Evolutionary conservation across 306 rosid genomes (phyloP).

Genomic region (Casuarina glauca): DNA sequence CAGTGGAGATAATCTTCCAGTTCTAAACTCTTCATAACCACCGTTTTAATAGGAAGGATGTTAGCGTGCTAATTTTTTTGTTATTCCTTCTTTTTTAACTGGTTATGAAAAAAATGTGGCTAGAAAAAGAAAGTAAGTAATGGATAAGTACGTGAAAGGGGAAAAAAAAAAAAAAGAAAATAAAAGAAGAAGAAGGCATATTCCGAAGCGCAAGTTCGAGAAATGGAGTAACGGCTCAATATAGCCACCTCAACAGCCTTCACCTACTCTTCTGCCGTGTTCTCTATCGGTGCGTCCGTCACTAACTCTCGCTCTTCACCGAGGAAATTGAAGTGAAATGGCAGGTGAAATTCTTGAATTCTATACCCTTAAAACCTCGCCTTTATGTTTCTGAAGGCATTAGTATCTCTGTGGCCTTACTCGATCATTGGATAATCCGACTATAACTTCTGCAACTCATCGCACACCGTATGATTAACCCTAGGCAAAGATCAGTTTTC

Average conservation of each 20-base stretch:
- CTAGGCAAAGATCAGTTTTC: not conserved
- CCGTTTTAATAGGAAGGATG: too few species aligned
- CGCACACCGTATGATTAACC: not conserved
- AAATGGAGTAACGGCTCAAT: not conserved
- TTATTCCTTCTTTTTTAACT: too few species aligned
- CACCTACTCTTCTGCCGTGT: not conserved
- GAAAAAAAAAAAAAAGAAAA: too few species aligned
- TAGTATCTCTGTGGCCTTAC: not conserved
- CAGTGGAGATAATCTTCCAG: too few species aligned
- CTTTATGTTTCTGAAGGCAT: not conserved
- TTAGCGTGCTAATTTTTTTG: too few species aligned
- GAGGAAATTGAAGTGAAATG: conserved; percentile 24
- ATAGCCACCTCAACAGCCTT: not conserved
- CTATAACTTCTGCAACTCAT: not conserved
- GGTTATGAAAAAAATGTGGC: too few species aligned
- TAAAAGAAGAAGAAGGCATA: not conserved
- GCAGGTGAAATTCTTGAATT: conserved; percentile 26
- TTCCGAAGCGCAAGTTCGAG: not conserved
- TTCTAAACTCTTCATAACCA: too few species aligned
- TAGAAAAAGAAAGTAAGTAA: too few species aligned
- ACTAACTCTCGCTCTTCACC: conserved; percentile 8
- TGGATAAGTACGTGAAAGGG: too few species aligned
- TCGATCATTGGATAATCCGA: not conserved
- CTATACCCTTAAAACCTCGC: not conserved
- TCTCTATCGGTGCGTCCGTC: not conserved